Evolutionary conservation across 768 basidiomycete genomes (phyloP), one percentile per base, ranked within the genome.

Genomic region (Hydnum rufescens): DNA sequence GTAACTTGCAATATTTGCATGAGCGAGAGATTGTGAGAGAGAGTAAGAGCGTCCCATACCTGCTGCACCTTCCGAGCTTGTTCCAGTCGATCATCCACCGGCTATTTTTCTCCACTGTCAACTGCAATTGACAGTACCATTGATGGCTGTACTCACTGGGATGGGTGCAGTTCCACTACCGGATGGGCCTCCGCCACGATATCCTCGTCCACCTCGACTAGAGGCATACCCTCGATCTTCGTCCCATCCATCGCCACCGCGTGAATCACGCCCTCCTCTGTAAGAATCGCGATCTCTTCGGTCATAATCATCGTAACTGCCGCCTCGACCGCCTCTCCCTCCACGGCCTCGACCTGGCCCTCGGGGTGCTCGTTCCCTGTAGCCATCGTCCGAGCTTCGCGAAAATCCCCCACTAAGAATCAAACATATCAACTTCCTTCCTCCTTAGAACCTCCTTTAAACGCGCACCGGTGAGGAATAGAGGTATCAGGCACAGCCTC

Each of bases 1-100:
- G 67, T 18, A 87, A 67, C 72, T 77, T 53, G 3, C 36, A 32
- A 13, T 8, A n/a, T 8, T 22, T 16, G 6, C 28, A n/a, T n/a
- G 16, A 52, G 42, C 26, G 32, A 50, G 49, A 34, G 49, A 18
- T 19, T 23, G 44, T 50, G 23, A 46, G 23, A 4, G 29, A 32
- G 22, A 28, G 13, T 18, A 32, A 1, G 4, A 49, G 48, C 18
- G 29, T 19, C 16, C 57, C 64, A 8, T 54, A 78, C 75, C 59
- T 87, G 82, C 61, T 89, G 87, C 5, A 90, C 85, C 64, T 75
- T 82, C 52, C 79, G 75, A 4, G 87, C 86, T 70, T 89, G 83
- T 60, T 92, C 88, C 19, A 92, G 68, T 8, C 87, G 80, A 49
- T 89, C 85, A 54, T 89, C 84, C 6, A 68, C 64, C 36, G 71